A percentile compares a stretch with the other conserved stretches of the same genome.
phyloP scores from a whole-genome alignment of 331 rosid genomes.

The Quercus tomentella region DNA sequence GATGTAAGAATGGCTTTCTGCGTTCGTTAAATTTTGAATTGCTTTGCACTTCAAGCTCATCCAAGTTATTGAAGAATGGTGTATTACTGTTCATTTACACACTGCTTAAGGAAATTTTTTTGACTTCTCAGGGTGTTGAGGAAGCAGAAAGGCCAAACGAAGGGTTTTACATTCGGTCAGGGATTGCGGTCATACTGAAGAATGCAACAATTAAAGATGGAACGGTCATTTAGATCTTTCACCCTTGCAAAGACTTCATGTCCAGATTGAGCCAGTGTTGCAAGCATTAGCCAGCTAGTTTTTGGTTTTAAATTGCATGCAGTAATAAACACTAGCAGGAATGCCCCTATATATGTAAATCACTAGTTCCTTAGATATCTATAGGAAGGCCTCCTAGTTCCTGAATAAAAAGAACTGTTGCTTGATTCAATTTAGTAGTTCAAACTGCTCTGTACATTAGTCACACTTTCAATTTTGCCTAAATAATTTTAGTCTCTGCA shows the following conservation, averaged over 20 bases:
- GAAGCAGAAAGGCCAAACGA: slow-evolving; percentile 75
- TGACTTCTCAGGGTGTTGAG: slow-evolving; percentile 66
- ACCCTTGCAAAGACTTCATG: not conserved
- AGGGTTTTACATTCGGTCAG: slow-evolving; percentile 77
- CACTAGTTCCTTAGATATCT: not conserved
- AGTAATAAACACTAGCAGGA: not conserved
- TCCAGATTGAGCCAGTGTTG: slow-evolving; percentile 1
- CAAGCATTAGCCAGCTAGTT: slow-evolving; percentile 6
- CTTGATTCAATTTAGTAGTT: too few relatives aligned
- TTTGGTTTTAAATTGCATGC: not conserved
- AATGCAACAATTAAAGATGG: slow-evolving; percentile 81
- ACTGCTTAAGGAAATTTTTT: slow-evolving; percentile 10
- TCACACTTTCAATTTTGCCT: too few relatives aligned
- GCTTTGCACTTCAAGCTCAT: not conserved
- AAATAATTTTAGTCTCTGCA: too few relatives aligned
- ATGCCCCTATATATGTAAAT: slow-evolving; percentile 8
- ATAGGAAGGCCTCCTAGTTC: not conserved
- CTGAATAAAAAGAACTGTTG: not conserved
- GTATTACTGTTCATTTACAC: not conserved
- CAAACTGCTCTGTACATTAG: too few relatives aligned
- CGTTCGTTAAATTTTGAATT: not conserved
- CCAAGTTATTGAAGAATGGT: not conserved
- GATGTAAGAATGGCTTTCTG: slow-evolving; percentile 54
- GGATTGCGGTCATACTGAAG: slow-evolving; percentile 66
- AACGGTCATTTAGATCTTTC: slow-evolving; percentile 47